Base-by-base conservation (phyloP, 768 basidiomycete genomes). In the Strobilomyces dryophilus region DNA sequence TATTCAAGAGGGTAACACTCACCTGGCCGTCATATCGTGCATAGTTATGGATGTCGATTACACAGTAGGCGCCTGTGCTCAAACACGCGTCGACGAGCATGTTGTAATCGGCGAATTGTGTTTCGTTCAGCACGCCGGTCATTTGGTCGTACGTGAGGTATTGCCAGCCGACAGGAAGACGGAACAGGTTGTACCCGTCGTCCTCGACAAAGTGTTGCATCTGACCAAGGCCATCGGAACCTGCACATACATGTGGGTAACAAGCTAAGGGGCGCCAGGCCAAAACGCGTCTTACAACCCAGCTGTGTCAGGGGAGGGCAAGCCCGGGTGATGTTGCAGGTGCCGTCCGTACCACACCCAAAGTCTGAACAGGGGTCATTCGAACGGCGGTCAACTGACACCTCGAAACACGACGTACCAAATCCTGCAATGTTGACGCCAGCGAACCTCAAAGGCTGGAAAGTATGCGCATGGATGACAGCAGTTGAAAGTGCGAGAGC, bases 151-250 rank as follows among this genome's bases (percentile, higher is more conserved):
- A 66, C 0, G 72, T 73, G 40, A 80, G 69, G 63, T 71, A 80
- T 58, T 84, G 83, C 82, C 83, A 84, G 24, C 75, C 78, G 6
- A 81, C 77, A 1, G 83, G 82, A 18, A 84, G 73, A 49, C 83
- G 81, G 73, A 84, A 81, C 8, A 73, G 68, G 50, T 80, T 81
- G 71, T 76, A 80, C 4, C 75, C 76, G 53, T 83, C 79, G 55
- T 81, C 67, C 0, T 73, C 62, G 46, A 77, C 74, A 55, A 85
- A 85, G 61, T 85, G 83, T 40, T 72, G 60, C 79, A 85, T 84
- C 61, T 85, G 83, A n/a, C 79, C 77, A 8, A 52, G 36, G 18
- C 55, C 54, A 45, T 61, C 57, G 8, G 47, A 26, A 52, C 55
- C 57, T 61, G 32, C 1, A 49, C 8, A 12, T 11, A 17, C 24